These are phyloP conservation scores for Oemleria cerasiformis DNA, from an alignment of 306 rosid species.

Conservation along the genomic window DNA sequence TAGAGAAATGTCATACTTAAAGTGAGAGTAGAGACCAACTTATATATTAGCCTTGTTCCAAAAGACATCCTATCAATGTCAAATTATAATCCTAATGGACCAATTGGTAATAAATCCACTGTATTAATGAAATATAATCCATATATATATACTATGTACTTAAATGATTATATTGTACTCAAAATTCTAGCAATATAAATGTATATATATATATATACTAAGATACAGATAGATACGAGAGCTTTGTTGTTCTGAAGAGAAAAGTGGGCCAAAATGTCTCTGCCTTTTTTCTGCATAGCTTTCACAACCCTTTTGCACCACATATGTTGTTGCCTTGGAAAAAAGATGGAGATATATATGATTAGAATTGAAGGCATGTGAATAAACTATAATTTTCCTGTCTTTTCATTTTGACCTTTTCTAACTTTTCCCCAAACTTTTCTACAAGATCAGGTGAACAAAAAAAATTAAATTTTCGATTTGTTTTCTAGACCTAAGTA, in stretches of 20 bases:
- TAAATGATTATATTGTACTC: no score
- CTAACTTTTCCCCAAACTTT: neutral
- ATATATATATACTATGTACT: no score
- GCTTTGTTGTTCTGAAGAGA: neutral
- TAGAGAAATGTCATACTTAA: no score
- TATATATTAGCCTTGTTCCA: no score
- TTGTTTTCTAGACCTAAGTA: neutral
- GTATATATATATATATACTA: no score
- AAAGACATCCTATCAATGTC: no score
- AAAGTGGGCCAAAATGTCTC: conserved; percentile 5
- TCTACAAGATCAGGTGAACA: neutral
- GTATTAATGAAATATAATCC: no score
- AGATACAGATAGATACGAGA: neutral
- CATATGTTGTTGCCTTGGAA: conserved; percentile 8
- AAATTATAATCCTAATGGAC: no score
- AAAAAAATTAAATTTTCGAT: neutral
- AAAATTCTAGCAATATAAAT: no score
- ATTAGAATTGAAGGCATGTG: conserved; percentile 24
- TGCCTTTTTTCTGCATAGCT: neutral
- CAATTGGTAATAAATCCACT: no score
- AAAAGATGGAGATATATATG: neutral
- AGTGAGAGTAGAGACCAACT: no score
- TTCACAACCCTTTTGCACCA: conserved; percentile 5
- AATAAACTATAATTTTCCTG: conserved; percentile 2
- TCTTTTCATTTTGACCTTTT: neutral